Percentiles rank a stretch among this genome's conserved stretches.
These are phyloP conservation scores for Pelargonium cotyledonis DNA, from an alignment of 441 rosid genomes.

Conservation along the genomic window DNA sequence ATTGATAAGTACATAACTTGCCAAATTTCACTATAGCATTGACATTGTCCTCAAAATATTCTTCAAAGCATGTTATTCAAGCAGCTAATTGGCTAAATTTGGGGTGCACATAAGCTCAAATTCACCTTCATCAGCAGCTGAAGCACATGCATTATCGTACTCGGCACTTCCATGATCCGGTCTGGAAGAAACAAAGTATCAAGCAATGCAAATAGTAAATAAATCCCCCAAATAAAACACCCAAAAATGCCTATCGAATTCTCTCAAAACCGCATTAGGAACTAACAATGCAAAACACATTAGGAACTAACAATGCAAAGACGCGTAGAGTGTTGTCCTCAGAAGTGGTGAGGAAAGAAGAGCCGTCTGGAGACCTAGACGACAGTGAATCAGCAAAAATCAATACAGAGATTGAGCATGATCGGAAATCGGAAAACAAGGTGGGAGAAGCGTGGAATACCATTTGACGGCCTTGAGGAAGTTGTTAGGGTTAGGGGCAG, in stretches of 20 bases:
- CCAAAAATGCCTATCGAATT: not conserved
- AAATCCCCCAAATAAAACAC: not conserved
- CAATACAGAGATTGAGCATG: not conserved
- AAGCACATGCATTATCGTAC: conserved; percentile 25
- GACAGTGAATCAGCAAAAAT: conserved; percentile 7
- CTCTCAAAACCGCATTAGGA: no score
- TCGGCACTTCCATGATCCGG: conserved; percentile 41
- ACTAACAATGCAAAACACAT: not conserved
- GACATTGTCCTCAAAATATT: not conserved
- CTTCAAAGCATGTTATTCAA: not conserved
- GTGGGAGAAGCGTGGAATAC: conserved; percentile 21
- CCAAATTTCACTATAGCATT: not conserved
- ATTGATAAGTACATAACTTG: not conserved
- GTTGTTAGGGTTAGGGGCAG: conserved; percentile 54
- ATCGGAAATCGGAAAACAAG: conserved; percentile 2
- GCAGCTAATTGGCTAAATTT: not conserved
- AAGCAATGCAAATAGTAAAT: not conserved
- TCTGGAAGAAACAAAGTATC: conserved; percentile 25
- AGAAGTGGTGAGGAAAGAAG: conserved; percentile 58
- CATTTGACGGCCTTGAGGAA: conserved; percentile 78
- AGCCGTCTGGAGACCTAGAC: conserved; percentile 79
- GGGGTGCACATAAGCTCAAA: not conserved
- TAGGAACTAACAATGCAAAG: conserved; percentile 48
- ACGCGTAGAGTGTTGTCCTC: conserved; percentile 64
- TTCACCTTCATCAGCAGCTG: conserved; percentile 41